A percentile compares a stretch with the other conserved stretches of the same genome.
Conservation (phyloP, 768 basidiomycete genomes). For the Boletus vinaceobasis region DNA sequence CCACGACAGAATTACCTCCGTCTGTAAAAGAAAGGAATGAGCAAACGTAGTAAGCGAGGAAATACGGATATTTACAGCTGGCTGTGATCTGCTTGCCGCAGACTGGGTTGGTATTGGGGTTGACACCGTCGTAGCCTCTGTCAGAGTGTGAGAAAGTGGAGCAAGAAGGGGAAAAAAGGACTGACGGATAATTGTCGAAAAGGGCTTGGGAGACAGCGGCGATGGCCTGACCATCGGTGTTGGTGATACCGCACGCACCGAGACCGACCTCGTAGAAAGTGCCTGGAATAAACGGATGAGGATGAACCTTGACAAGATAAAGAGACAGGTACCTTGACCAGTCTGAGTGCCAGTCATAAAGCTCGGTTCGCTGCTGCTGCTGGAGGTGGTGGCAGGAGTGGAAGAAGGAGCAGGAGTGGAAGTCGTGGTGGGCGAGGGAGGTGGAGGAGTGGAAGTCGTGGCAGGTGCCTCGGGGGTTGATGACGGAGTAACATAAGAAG, state of each 20-base stretch:
- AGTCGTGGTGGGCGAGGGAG: not conserved
- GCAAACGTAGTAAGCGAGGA: not conserved
- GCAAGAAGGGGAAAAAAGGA: not conserved
- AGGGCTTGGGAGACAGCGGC: constrained; percentile 34
- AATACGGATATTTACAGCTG: constrained; percentile 42
- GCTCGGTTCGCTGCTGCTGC: constrained; percentile 25
- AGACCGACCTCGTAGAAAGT: constrained; percentile 36
- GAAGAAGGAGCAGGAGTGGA: not conserved
- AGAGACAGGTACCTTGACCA: constrained; percentile 41
- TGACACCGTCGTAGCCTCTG: constrained; percentile 52
- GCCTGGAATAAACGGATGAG: constrained; percentile 16
- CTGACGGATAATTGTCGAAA: constrained; percentile 37
- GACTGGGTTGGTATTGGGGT: constrained; percentile 77
- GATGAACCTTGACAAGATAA: not conserved
- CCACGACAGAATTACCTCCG: constrained; percentile 45
- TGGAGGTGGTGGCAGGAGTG: not conserved
- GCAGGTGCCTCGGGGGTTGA: not conserved
- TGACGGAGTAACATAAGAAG: not conserved
- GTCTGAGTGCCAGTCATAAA: constrained; percentile 47
- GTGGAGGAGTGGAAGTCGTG: not conserved
- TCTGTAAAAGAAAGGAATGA: constrained; percentile 37
- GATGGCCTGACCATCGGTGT: constrained; percentile 28
- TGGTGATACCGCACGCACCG: constrained; percentile 41
- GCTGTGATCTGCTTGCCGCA: constrained; percentile 49
- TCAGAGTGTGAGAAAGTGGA: not conserved